Conservation (phyloP, 441 rosid genomes). For the Gossypium aridum region DNA sequence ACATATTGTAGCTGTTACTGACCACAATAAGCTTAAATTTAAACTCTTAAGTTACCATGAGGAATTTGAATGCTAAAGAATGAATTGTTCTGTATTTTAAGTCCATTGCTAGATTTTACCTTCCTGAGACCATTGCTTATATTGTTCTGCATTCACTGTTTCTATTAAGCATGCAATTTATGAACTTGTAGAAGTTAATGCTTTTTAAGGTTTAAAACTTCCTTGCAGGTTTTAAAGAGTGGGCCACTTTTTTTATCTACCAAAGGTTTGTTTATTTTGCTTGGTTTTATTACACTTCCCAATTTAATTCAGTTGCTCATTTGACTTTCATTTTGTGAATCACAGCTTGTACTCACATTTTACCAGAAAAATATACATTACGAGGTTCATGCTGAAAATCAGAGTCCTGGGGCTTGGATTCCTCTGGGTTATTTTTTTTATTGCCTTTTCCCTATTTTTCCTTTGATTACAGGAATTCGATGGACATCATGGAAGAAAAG, state of each 20-base stretch:
- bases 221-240: conserved; percentile 81
- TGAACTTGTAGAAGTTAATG: background rate
- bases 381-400: background rate
- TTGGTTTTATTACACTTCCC: background rate
- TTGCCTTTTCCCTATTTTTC: background rate
- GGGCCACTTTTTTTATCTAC: conserved; percentile 92
- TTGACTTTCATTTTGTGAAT: conserved; percentile 3
- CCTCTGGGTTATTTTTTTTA: background rate
- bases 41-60: background rate
- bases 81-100: background rate
- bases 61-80: background rate
- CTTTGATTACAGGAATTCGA: conserved; percentile 68
- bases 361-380: background rate
- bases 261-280: conserved; percentile 49
- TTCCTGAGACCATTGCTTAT: background rate
- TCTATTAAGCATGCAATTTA: background rate
- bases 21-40: background rate
- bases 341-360: background rate
- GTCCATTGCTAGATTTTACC: background rate
- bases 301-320: background rate
- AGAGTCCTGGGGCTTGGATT: background rate
- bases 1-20: background rate
- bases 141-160: conserved; percentile 2
- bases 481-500: conserved; percentile 99
- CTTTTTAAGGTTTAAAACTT: conserved; percentile 2